A percentile compares a stretch with the other conserved stretches of the same genome.
Evolutionary conservation across 1,284 basidiomycete genomes (phyloP).

Genomic region (Ustilago curta): DNA sequence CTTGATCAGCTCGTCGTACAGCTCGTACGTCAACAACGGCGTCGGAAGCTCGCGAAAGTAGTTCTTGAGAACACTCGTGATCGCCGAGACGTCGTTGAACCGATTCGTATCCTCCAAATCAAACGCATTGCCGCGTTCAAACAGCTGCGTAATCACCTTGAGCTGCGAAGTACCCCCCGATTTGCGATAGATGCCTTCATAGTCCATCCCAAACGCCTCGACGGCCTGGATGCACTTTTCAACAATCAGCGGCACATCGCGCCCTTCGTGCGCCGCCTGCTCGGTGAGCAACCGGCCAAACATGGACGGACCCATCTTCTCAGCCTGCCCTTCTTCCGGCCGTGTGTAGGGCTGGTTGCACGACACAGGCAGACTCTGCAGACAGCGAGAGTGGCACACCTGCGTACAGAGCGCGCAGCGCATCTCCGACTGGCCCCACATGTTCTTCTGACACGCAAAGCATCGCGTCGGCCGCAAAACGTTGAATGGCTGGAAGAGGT

Average conservation of each 20-base stretch:
- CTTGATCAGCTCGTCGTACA: constrained; percentile 86
- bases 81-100: constrained; percentile 96
- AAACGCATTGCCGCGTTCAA: constrained; percentile 91
- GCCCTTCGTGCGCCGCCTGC: constrained; percentile 81
- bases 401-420: constrained; percentile 76
- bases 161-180: constrained; percentile 92
- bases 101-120: constrained; percentile 86
- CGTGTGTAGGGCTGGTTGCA: constrained; percentile 58
- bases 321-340: constrained; percentile 49
- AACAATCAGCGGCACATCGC: constrained; percentile 85
- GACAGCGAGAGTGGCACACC: constrained; percentile 59
- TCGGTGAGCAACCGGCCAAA: constrained; percentile 88
- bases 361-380: constrained; percentile 56
- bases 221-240: constrained; percentile 78
- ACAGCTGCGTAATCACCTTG: constrained; percentile 91
- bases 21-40: constrained; percentile 87
- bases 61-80: constrained; percentile 95
- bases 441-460: constrained; percentile 95
- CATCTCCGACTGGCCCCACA: constrained; percentile 93
- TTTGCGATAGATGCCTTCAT: constrained; percentile 97
- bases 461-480: constrained; percentile 89
- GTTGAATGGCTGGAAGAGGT: constrained; percentile 90
- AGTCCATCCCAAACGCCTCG: constrained; percentile 76
- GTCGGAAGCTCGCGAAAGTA: constrained; percentile 93
- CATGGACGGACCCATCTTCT: constrained; percentile 76